Base-by-base conservation (phyloP, 306 rosid genomes). In the Malus sylvestris region DNA sequence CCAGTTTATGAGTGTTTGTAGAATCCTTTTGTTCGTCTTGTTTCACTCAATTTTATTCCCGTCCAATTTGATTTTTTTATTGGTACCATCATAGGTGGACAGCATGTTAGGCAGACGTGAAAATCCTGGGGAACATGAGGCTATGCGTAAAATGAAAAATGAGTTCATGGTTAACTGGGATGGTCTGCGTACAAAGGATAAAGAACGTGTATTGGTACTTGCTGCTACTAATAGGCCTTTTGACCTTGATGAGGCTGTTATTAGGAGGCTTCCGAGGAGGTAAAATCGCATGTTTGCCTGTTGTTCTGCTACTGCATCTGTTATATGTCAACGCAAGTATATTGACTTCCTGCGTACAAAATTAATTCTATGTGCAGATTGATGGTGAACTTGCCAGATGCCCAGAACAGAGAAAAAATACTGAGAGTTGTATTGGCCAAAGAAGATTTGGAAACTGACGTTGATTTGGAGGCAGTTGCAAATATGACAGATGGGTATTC, bases 141-240 rank as follows among this genome's bases (percentile, higher is more conserved):
- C 92, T 78, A 92, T 94, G 98, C 95, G 97, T 61, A 94, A 92
- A 88, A 92, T 94, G 97, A 94, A 94, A 86, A 94, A 94, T 67
- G 98, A 94, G 86, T 94, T 94, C 82, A 94, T 94, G 98, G 95
- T 92, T 40, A 94, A 94, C 79, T 94, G 98, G 98, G 98, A 94
- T 83, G 98, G 98, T 76, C 81, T 94, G 75, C 97, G 95, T 46
- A 90, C 98, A 30, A 92, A 92, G 85, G 98, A 94, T 59, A 92
- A 81, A 79, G 98, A 94, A 70, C 93, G 98, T 32, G 90, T 94
- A 62, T 90, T 94, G 57, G 98, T 94, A 83, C 98, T 94, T 76
- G 98, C 92, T 70, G 98, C 97, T 42, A 94, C 98, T 57, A 94
- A 94, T 79, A 89, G 98, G 83, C 98, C 98, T 25, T 92, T 90